A percentile compares a stretch with the other conserved stretches of the same genome.
Conservation (phyloP, 164 flowering plant species). For the Hamamelis virginiana region DNA sequence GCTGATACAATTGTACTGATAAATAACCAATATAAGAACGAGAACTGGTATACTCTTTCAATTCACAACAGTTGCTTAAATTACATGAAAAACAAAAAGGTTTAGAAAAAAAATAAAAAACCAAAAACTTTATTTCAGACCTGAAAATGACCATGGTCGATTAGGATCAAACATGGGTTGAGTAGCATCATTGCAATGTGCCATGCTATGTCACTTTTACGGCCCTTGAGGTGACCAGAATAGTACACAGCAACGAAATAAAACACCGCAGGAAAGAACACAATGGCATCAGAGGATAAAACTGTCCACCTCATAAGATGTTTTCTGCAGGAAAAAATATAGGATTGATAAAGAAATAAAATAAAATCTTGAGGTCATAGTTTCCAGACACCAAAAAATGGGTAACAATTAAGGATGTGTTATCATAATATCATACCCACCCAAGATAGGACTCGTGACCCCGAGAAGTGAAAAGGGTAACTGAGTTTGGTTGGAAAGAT, state of each 20-base stretch:
- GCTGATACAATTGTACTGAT: conserved; percentile 94
- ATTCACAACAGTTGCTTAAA: too few species aligned
- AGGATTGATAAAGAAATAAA: too few species aligned
- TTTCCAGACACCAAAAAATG: too few species aligned
- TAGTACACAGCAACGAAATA: conserved; percentile 51
- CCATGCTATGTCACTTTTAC: conserved; percentile 60
- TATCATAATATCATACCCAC: too few species aligned
- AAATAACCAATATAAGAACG: conserved; percentile 17
- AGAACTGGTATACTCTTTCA: conserved; percentile 6
- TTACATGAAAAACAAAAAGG: too few species aligned
- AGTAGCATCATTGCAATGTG: conserved; percentile 68
- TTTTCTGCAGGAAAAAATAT: conserved; percentile 60
- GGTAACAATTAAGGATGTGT: too few species aligned
- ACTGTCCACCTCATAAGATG: conserved; percentile 95
- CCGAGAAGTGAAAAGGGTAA: conserved; percentile 57
- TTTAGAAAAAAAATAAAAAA: not conserved
- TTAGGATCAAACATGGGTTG: conserved; percentile 75
- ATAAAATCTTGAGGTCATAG: too few species aligned
- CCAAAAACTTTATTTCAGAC: conserved; percentile 30
- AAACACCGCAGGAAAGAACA: conserved; percentile 80
- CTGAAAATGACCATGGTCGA: conserved; percentile 99
- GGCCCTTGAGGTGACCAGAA: conserved; percentile 7
- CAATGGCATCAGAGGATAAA: conserved; percentile 67
- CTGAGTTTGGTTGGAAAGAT: conserved; percentile 58
- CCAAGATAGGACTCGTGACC: conserved; percentile 81